These are phyloP conservation scores for Pholiota molesta DNA, from an alignment of 768 basidiomycete species.

Conservation along the genomic window DNA sequence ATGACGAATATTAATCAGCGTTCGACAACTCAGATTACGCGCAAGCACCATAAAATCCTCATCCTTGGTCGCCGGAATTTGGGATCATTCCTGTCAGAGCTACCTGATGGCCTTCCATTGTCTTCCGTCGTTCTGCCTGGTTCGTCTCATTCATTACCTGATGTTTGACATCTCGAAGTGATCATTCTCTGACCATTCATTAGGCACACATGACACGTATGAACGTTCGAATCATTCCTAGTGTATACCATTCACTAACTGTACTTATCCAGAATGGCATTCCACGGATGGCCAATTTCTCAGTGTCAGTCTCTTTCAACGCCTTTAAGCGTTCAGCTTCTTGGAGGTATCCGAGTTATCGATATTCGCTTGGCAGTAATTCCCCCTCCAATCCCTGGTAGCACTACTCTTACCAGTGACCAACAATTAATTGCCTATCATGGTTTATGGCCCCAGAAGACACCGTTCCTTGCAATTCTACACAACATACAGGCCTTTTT, in stretches of 20 bases:
- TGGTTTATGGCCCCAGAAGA: conserved; percentile 69
- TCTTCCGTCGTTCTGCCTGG: conserved; percentile 83
- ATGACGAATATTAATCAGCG: not conserved
- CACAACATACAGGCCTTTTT: conserved; percentile 65
- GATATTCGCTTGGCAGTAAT: conserved; percentile 81
- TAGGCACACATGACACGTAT: conserved; percentile 74
- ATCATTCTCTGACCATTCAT: not conserved
- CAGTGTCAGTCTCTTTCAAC: conserved; percentile 78
- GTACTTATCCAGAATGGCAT: conserved; percentile 60
- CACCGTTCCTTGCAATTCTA: conserved; percentile 70
- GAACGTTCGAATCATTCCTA: conserved; percentile 23
- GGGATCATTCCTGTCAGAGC: conserved; percentile 53
- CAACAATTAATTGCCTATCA: conserved; percentile 76
- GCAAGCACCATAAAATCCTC: conserved; percentile 47
- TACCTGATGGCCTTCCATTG: conserved; percentile 70
- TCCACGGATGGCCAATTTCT: conserved; percentile 84
- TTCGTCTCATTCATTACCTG: conserved; percentile 33
- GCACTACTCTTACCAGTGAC: conserved; percentile 4
- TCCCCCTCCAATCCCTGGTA: conserved; percentile 21
- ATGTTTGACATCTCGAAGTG: not conserved
- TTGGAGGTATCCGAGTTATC: conserved; percentile 77
- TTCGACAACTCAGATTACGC: conserved; percentile 41
- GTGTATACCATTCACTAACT: conserved; percentile 1
- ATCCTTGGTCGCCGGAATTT: conserved; percentile 64
- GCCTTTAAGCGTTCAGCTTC: conserved; percentile 69